Evolutionary conservation across 768 basidiomycete species (phyloP), one percentile per base, ranked within the genome.

Genomic region (Phaeotremella skinneri): DNA sequence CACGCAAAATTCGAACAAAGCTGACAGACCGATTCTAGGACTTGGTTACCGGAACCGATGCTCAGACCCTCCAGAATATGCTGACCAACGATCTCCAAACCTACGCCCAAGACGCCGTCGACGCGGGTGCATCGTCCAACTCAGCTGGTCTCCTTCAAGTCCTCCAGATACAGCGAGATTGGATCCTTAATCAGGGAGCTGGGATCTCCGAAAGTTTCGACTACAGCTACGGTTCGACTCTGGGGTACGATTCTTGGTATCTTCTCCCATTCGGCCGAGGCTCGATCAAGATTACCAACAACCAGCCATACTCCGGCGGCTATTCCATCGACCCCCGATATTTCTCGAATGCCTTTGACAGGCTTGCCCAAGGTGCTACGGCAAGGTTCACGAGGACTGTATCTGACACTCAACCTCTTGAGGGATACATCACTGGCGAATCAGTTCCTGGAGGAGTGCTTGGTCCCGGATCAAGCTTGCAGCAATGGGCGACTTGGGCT

Each of bases 191-290:
- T 53, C 48, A 60, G 14, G 56, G 56, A 16, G 71, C 61, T 1
- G 73, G 63, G 1, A 60, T 75, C 14, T 61, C 65, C 4, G 73
- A 74, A 50, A 62, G 47, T 56, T 70, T 70, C 54, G 64, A 63
- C 54, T 68, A 68, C 49, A 56, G 61, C 1, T 68, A 41, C 53
- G 59, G 58, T 52, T 34, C 27, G 43, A 26, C 39, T 2, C 45
- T 51, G 13, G 64, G 64, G 5, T 63, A 63, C 55, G 64, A 66
- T 29, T 61, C 61, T 9, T 75, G 73, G 73, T 66, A 60, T 57
- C 58, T 73, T 20, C 55, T 75, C 11, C 69, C 71, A 4, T 73
- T 75, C 57, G 61, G 59, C 21, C 67, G 71, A 9, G 73, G 73
- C 0, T 63, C 61, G 16, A 58, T 74, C 50, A 64, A 71, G 37